phyloP scores from a whole-genome alignment of 2,329 filamentous ascomycete species.

The Fusarium pilosicola region DNA sequence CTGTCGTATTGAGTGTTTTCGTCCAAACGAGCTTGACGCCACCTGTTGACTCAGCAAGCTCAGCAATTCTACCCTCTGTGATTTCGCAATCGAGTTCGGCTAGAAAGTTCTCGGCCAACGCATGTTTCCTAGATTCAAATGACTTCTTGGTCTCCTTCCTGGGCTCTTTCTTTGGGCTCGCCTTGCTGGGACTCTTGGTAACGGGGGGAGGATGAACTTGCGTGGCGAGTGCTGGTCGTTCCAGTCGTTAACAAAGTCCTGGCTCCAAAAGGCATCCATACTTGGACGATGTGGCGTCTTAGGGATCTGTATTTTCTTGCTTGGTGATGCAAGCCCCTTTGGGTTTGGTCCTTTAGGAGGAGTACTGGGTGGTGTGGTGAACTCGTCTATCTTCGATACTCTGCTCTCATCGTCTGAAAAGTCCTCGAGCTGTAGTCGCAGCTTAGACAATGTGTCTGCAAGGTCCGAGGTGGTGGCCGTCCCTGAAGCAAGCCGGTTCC shows the following conservation, averaged over 20 bases:
- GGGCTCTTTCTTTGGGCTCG: slow-evolving; percentile 50
- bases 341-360: slow-evolving; percentile 29
- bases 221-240: slow-evolving; percentile 69
- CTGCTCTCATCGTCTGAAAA: slow-evolving; percentile 39
- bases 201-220: slow-evolving; percentile 50
- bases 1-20: slow-evolving; percentile 82
- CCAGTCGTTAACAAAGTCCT: slow-evolving; percentile 69
- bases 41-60: slow-evolving; percentile 70
- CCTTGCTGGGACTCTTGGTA: slow-evolving; percentile 43
- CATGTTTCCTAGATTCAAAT: slow-evolving; percentile 71
- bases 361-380: slow-evolving; percentile 38
- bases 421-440: slow-evolving; percentile 38
- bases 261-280: slow-evolving; percentile 69
- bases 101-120: slow-evolving; percentile 72
- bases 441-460: slow-evolving; percentile 38
- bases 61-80: slow-evolving; percentile 66
- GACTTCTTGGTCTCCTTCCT: slow-evolving; percentile 60
- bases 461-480: slow-evolving; percentile 36
- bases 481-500: not conserved
- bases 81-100: slow-evolving; percentile 74
- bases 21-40: slow-evolving; percentile 79
- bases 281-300: slow-evolving; percentile 63
- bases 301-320: slow-evolving; percentile 56
- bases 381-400: slow-evolving; percentile 6
- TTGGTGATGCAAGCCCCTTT: slow-evolving; percentile 45